Evolutionary conservation across 331 rosid species (phyloP).

Genomic region (Stylosanthes scabra): DNA sequence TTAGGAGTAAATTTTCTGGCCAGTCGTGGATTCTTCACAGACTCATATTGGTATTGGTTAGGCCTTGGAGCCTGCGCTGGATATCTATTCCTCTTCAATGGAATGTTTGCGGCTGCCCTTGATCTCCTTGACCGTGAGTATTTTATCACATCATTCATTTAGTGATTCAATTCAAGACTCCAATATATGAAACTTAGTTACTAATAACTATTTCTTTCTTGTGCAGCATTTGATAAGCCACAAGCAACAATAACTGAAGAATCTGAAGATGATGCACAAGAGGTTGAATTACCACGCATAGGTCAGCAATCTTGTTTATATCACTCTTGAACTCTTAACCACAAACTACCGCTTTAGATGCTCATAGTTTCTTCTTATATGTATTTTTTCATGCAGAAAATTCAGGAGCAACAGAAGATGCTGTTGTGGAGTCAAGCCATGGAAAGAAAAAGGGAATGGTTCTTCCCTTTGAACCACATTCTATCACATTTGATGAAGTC

Average conservation of each 20-base stretch:
- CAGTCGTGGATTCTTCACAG: slow-evolving; percentile 44
- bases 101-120: slow-evolving; percentile 38
- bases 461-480: slow-evolving; percentile 62
- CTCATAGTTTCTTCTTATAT: not conserved
- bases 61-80: slow-evolving; percentile 44
- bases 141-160: slow-evolving; percentile 2
- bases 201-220: slow-evolving; percentile 29
- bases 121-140: slow-evolving; percentile 45
- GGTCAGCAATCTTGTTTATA: slow-evolving; percentile 36
- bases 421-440: slow-evolving; percentile 36
- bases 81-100: slow-evolving; percentile 44
- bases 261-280: slow-evolving; percentile 29
- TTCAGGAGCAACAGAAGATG: slow-evolving; percentile 7
- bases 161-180: not conserved
- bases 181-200: not conserved
- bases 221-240: slow-evolving; percentile 63
- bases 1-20: slow-evolving; percentile 35
- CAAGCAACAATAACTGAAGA: slow-evolving; percentile 56
- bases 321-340: not conserved
- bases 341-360: not conserved
- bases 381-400: slow-evolving; percentile 41
- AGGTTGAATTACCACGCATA: slow-evolving; percentile 42
- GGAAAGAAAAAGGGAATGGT: slow-evolving; percentile 57
- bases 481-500: slow-evolving; percentile 56
- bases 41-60: slow-evolving; percentile 57